These are phyloP conservation scores for Halophytophthora batemanensis DNA, from an alignment of 352 stramenopile species.

Conservation along the genomic window DNA sequence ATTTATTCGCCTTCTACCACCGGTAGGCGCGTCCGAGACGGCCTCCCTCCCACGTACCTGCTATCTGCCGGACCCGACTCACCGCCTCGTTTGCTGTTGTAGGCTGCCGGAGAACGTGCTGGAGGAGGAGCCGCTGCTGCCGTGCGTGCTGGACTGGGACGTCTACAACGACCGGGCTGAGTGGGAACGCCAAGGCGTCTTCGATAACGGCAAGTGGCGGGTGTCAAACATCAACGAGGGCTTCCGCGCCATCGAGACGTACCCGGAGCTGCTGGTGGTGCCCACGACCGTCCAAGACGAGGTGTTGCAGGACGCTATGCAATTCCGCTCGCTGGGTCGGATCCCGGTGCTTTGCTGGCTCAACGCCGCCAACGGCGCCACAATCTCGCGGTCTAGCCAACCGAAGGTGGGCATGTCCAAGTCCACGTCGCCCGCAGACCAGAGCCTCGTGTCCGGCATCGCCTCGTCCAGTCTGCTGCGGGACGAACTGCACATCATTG, in stretches of 20 bases:
- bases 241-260: conserved; percentile 89
- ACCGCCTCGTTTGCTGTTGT: background rate
- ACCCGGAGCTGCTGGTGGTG: conserved; percentile 93
- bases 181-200: conserved; percentile 71
- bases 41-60: too few species aligned
- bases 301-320: conserved; percentile 69
- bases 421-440: conserved; percentile 64
- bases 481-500: conserved; percentile 78
- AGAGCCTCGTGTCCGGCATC: conserved; percentile 67
- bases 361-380: conserved; percentile 62
- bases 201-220: conserved; percentile 66
- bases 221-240: conserved; percentile 58
- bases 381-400: conserved; percentile 74
- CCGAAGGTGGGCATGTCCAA: conserved; percentile 84
- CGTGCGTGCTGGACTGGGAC: conserved; percentile 61
- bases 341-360: conserved; percentile 77
- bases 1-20: conserved; percentile 85
- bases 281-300: conserved; percentile 87
- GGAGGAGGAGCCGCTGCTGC: conserved; percentile 51
- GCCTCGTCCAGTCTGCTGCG: conserved; percentile 56
- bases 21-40: conserved; percentile 21
- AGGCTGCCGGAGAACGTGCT: conserved; percentile 47
- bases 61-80: too few species aligned
- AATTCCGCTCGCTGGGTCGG: conserved; percentile 68
- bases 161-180: conserved; percentile 62